Evolutionary conservation across 768 basidiomycete genomes (phyloP).

Genomic region (Phaeotremella skinneri): DNA sequence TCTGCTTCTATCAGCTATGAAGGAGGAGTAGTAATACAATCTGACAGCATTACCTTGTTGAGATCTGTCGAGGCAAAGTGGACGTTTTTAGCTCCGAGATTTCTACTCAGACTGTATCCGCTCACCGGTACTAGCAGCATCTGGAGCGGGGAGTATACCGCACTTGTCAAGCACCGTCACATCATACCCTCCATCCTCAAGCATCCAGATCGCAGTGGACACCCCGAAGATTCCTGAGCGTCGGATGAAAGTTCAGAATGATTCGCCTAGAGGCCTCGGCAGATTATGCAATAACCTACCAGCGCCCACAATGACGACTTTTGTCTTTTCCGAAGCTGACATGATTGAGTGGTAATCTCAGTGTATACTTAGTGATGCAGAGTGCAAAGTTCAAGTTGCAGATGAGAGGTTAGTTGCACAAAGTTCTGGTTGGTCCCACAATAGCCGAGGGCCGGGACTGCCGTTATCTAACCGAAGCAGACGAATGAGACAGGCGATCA

Average conservation of each 20-base stretch:
- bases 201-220: slow-evolving; percentile 77
- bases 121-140: slow-evolving; percentile 66
- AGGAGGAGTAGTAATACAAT: not conserved
- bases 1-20: slow-evolving; percentile 22
- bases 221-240: slow-evolving; percentile 66
- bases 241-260: not conserved
- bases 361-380: no score
- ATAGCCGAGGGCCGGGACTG: no score
- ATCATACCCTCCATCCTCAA: slow-evolving; percentile 62
- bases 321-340: slow-evolving; percentile 18
- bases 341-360: no score
- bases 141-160: slow-evolving; percentile 67
- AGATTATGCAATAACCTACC: slow-evolving; percentile 16
- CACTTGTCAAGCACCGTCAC: slow-evolving; percentile 77
- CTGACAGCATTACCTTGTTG: slow-evolving; percentile 30
- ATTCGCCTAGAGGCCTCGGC: not conserved
- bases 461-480: no score
- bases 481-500: no score
- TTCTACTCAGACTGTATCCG: slow-evolving; percentile 21
- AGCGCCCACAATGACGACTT: slow-evolving; percentile 38
- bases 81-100: not conserved
- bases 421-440: no score
- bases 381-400: no score
- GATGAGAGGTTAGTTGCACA: no score
- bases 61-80: slow-evolving; percentile 18